Percentiles rank a stretch among this genome's conserved stretches.
These are phyloP conservation scores for Adiantum capillusveneris DNA, from an alignment of 75 land plant genomes.

Conservation along the genomic window DNA sequence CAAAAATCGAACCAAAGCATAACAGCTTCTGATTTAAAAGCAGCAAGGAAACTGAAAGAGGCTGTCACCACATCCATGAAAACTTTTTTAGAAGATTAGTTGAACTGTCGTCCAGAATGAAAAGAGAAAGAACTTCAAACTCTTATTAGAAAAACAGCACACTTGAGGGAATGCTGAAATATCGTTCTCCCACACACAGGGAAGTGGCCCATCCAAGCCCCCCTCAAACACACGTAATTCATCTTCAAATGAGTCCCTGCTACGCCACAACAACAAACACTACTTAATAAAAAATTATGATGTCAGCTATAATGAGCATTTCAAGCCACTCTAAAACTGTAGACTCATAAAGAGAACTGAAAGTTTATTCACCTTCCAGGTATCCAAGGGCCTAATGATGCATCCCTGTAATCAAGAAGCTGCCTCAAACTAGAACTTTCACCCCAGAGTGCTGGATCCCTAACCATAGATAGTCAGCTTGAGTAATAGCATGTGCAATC, in stretches of 20 bases:
- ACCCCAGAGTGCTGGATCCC: slow-evolving; percentile 70
- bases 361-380: slow-evolving; percentile 80
- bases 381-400: slow-evolving; percentile 93
- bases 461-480: slow-evolving; percentile 5
- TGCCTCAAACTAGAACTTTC: slow-evolving; percentile 78
- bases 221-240: slow-evolving; percentile 96
- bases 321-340: too few species aligned
- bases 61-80: too few species aligned
- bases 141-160: not conserved
- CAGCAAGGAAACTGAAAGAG: slow-evolving; percentile 61
- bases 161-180: slow-evolving; percentile 88
- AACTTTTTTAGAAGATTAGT: too few species aligned
- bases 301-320: too few species aligned
- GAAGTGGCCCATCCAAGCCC: slow-evolving; percentile 78
- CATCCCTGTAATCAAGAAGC: slow-evolving; percentile 78
- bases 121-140: not conserved
- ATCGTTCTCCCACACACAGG: slow-evolving; percentile 88
- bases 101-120: too few species aligned
- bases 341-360: not conserved
- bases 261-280: not conserved
- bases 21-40: slow-evolving; percentile 92
- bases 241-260: slow-evolving; percentile 94
- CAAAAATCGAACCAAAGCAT: slow-evolving; percentile 82
- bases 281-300: too few species aligned
- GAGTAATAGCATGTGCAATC: not conserved